These are phyloP conservation scores for Colletotrichum tanaceti DNA, from an alignment of 2,329 filamentous ascomycete genomes.

Conservation along the genomic window DNA sequence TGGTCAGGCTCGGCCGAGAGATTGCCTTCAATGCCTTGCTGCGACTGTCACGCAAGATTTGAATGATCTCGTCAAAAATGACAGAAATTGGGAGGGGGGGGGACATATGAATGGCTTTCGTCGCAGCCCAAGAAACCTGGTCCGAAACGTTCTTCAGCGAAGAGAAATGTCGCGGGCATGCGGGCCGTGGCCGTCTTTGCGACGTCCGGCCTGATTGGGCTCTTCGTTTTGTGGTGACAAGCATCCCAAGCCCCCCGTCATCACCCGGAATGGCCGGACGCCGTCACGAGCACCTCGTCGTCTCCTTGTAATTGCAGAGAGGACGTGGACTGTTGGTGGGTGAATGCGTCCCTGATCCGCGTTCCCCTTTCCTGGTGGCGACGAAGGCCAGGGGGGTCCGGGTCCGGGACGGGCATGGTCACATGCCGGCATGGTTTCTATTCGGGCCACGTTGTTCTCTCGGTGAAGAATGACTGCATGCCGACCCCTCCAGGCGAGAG, in stretches of 20 bases:
- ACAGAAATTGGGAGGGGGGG: slow-evolving; percentile 4
- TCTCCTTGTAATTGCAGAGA: neutral
- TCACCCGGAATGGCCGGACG: too few relatives aligned
- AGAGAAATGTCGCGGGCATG: neutral
- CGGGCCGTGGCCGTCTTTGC: neutral
- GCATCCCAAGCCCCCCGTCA: slow-evolving; percentile 3
- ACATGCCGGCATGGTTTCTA: slow-evolving; percentile 21
- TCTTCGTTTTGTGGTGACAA: too few relatives aligned
- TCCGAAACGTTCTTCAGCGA: slow-evolving; percentile 1
- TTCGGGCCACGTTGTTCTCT: slow-evolving; percentile 25
- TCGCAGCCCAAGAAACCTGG: neutral
- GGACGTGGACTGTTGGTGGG: neutral
- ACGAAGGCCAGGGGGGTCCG: neutral
- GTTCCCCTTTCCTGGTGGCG: neutral
- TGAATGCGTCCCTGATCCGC: neutral
- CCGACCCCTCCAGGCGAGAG: neutral
- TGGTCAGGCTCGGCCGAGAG: too few relatives aligned
- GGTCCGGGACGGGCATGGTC: slow-evolving; percentile 4
- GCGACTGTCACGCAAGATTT: slow-evolving; percentile 12
- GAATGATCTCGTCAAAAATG: slow-evolving; percentile 35
- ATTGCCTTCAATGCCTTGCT: neutral
- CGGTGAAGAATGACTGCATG: slow-evolving; percentile 38
- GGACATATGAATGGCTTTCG: neutral
- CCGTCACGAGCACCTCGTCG: neutral
- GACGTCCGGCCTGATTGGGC: neutral